Evolutionary conservation across 148 eudicot genomes (phyloP).

Genomic region (Tetragonia tetragonoides): DNA sequence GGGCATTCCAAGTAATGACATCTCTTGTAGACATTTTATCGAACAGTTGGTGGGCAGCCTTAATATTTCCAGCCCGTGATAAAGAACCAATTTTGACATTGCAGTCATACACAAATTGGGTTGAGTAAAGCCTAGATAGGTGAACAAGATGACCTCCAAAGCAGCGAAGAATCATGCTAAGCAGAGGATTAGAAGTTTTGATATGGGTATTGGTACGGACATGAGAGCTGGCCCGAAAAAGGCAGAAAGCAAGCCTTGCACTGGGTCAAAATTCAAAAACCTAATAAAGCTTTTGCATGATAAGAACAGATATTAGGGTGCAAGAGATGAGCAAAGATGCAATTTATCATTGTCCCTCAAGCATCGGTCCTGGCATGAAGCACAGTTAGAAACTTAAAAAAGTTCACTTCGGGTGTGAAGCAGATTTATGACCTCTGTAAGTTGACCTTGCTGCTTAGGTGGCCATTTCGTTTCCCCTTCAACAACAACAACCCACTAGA

Average conservation of each 20-base stretch:
- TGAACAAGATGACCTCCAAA: not conserved
- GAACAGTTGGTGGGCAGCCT: conserved; percentile 39
- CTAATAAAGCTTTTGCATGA: too few relatives aligned
- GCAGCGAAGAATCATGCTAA: not conserved
- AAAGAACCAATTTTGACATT: conserved; percentile 32
- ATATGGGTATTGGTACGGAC: not conserved
- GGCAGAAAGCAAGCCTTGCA: conserved; percentile 8
- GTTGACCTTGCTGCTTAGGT: too few relatives aligned
- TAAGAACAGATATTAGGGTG: too few relatives aligned
- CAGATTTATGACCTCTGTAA: too few relatives aligned
- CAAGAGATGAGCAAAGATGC: too few relatives aligned
- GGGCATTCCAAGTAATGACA: conserved; percentile 34
- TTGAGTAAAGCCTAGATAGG: conserved; percentile 17
- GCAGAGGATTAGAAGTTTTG: not conserved
- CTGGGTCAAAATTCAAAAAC: too few relatives aligned
- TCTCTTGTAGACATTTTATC: conserved; percentile 33
- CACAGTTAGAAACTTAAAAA: too few relatives aligned
- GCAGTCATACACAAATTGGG: conserved; percentile 20
- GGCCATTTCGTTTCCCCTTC: too few relatives aligned
- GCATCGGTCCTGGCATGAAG: too few relatives aligned
- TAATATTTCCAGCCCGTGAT: conserved; percentile 26
- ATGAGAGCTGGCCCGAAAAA: not conserved
- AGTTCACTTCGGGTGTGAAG: too few relatives aligned
- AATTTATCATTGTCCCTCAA: too few relatives aligned
- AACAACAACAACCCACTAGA: too few relatives aligned